Base-by-base conservation (phyloP, 495 filamentous ascomycete species). In the Annulohypoxylon moriforme region DNA sequence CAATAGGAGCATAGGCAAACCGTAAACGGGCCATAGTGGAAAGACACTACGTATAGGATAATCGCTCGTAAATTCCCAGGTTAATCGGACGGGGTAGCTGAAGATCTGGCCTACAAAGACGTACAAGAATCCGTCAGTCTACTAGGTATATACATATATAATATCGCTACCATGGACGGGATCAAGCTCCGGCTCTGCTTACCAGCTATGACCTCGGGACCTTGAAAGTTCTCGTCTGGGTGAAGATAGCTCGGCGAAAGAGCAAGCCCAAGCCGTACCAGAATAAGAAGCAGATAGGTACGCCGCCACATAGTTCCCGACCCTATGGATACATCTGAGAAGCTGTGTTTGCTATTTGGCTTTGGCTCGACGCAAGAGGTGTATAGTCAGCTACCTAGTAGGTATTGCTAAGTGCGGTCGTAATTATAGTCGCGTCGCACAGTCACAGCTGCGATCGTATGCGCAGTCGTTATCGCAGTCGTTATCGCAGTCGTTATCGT, bases 191-290 rank as follows among this genome's bases (percentile, higher is more conserved):
- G 3, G 47, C 22, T 25, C 20, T 58, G 66, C 92, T 77, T 89
- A 97, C 95, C 94, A 67, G 94, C 94, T 74, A 97, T 95, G 59
- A 98, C 91, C 83, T 99, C 96, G 9, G 95, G 96, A 18, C 96
- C 96, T 77, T 99, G 96, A 77, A 99, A 99, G 81, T 98, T 93
- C 85, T 99, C 96, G 81, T 99, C 96, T 2, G 96, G 96, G 80
- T 99, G 96, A 31, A 99, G 88, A 80, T 99, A 99, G 83, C 95
- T 98, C 49, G 96, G 93, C 52, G 91, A 94, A 33, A 97, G 85
- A 47, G 96, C 94, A 75, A 98, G 96, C 85, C 96, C 98, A 67
- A 98, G 86, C 76, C 96, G 92, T 71, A 98, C 90, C 67, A 93
- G 80, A 64, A 97, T 80, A 64, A 99, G 84, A 40, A 97, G 81